Evolutionary conservation across 2,329 filamentous ascomycete genomes (phyloP).

Genomic region (Pseudocercospora vitis): DNA sequence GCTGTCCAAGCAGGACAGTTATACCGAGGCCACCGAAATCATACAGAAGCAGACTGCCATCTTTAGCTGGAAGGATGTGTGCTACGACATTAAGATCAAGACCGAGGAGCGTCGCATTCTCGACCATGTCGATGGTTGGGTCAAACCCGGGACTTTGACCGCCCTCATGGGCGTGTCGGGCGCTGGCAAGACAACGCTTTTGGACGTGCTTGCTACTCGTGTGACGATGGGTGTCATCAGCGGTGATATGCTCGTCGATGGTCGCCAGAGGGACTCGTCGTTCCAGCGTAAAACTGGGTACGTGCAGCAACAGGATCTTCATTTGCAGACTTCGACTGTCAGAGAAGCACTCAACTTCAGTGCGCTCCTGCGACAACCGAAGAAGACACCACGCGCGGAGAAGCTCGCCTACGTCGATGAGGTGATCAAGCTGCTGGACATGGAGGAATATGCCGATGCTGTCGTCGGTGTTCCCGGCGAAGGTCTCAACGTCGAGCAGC

Average conservation of each 20-base stretch:
- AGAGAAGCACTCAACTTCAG: constrained; percentile 86
- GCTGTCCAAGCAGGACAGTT: constrained; percentile 39
- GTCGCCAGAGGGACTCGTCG: constrained; percentile 68
- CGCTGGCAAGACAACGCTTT: constrained; percentile 89
- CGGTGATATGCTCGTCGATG: constrained; percentile 84
- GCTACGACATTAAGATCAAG: constrained; percentile 79
- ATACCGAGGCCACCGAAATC: constrained; percentile 45
- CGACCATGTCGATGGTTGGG: constrained; percentile 86
- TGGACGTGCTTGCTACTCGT: constrained; percentile 82
- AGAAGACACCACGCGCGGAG: constrained; percentile 67
- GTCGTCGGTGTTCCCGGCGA: constrained; percentile 88
- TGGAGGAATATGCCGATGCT: constrained; percentile 87
- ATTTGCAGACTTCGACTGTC: constrained; percentile 79
- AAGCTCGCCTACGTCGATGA: constrained; percentile 87
- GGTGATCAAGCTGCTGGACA: constrained; percentile 85
- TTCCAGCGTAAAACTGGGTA: constrained; percentile 94
- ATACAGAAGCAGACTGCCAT: constrained; percentile 68
- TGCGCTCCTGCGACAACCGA: constrained; percentile 80
- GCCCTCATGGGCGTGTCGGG: constrained; percentile 90
- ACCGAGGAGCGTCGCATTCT: constrained; percentile 71
- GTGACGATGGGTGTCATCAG: constrained; percentile 85
- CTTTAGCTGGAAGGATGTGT: constrained; percentile 84
- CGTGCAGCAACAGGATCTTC: constrained; percentile 89
- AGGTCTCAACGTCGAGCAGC: constrained; percentile 70
- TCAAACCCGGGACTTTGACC: constrained; percentile 86